These are phyloP conservation scores for Acanthamoeba lugdunensis DNA, from an alignment of 208 protist genomes.

Conservation along the genomic window DNA sequence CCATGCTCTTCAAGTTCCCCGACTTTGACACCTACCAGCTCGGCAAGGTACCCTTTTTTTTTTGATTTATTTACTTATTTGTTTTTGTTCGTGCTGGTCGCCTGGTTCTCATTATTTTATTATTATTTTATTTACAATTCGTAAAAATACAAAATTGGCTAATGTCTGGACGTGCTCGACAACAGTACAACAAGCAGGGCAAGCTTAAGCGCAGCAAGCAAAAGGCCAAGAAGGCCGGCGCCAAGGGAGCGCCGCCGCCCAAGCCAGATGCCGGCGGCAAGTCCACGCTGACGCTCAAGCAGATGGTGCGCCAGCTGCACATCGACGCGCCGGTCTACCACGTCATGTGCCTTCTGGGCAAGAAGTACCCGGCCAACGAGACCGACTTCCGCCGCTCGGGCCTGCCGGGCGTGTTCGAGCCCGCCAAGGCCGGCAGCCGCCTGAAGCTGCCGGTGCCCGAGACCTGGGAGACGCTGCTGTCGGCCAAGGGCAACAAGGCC, in stretches of 20 bases:
- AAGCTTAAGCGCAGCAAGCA: slow-evolving; percentile 83
- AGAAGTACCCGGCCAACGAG: slow-evolving; percentile 91
- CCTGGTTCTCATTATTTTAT: too few species aligned
- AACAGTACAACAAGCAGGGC: slow-evolving; percentile 91
- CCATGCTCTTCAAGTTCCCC: slow-evolving; percentile 90
- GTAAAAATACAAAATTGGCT: too few species aligned
- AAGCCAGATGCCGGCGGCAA: background rate
- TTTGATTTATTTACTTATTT: background rate
- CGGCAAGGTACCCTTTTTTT: slow-evolving; percentile 85
- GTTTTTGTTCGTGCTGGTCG: background rate
- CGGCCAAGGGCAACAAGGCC: slow-evolving; percentile 91
- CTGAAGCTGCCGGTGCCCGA: slow-evolving; percentile 92
- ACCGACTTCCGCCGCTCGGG: slow-evolving; percentile 85
- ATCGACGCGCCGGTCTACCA: slow-evolving; percentile 89
- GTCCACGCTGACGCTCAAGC: slow-evolving; percentile 83
- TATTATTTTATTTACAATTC: background rate
- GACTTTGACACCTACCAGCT: slow-evolving; percentile 93
- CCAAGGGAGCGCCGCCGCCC: slow-evolving; percentile 67
- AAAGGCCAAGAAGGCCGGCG: slow-evolving; percentile 82
- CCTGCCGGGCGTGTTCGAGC: slow-evolving; percentile 88
- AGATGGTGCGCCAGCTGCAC: slow-evolving; percentile 84
- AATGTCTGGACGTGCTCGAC: background rate
- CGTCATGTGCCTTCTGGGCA: slow-evolving; percentile 93
- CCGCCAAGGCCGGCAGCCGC: slow-evolving; percentile 86
- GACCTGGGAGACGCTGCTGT: slow-evolving; percentile 93